Evolutionary conservation across 2,329 filamentous ascomycete genomes (phyloP), one percentile per base, ranked within the genome.

Genomic region (Thermothelomyces thermophilus): DNA sequence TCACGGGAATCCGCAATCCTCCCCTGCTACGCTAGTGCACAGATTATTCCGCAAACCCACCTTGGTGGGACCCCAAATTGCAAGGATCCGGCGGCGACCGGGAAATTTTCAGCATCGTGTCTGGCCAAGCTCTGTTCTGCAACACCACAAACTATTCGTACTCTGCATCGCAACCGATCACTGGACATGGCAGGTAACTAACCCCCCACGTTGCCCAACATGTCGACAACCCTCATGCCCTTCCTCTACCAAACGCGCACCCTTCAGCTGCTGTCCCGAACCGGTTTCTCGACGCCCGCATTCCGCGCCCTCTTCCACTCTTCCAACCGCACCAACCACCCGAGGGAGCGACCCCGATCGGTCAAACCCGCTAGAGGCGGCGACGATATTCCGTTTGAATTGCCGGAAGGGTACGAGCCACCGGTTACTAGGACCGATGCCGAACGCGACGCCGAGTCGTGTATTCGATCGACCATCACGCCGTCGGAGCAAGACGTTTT

Each of bases 191-290:
- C 40, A 30, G 31, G 9, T 14, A 4, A 10, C 10, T 9, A 1
- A 24, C 7, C 24, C 17, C 8, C 31, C 8, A 3, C 5, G 20
- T 9, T 3, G 31, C 31, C 24, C 51, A 57, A n/a, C 19, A 79
- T 79, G 71, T 64, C 71, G 13, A 68, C 71, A 2, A 75, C 77
- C 6, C 65, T 81, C 13, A 67, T 82, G 4, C 82, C 84, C 0
- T 89, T 89, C 50, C 73, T 90, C 6, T 89, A 88, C 62, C 83
- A 86, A 56, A 89, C 86, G 5, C 71, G 76, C 52, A 87, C 85
- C 0, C 74, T 84, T 28, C 67, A 71, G 51, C 66, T 68, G 56
- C 62, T 68, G 28, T 60, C 58, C 33, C 58, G 58, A 53, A 60
- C 44, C 1, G 48, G 46, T 14, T 26, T 46, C 16, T 53, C 58